Evolutionary conservation across 2,329 filamentous ascomycete genomes (phyloP).

Genomic region (Esteya vermicola): DNA sequence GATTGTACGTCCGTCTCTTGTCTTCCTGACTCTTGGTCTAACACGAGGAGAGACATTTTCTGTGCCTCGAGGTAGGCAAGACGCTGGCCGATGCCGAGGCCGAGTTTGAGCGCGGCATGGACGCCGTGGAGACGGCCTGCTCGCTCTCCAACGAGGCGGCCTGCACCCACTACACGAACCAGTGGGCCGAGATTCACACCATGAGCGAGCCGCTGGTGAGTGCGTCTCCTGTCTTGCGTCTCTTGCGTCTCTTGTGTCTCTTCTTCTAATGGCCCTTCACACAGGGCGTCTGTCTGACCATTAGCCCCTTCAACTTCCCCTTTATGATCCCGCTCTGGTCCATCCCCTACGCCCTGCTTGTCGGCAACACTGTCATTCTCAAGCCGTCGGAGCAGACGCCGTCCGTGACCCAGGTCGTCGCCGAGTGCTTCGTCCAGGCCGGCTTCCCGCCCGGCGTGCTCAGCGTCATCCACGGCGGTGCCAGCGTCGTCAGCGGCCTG

Average conservation of each 20-base stretch:
- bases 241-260: background rate
- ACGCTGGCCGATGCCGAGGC: conserved; percentile 71
- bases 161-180: conserved; percentile 62
- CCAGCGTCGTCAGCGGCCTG: conserved; percentile 71
- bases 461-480: conserved; percentile 68
- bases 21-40: too few relatives aligned
- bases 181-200: conserved; percentile 77
- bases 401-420: conserved; percentile 71
- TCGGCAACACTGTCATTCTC: conserved; percentile 68
- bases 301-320: conserved; percentile 50
- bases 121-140: conserved; percentile 72
- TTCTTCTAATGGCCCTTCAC: background rate
- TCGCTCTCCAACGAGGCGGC: conserved; percentile 65
- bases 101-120: conserved; percentile 66
- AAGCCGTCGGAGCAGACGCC: conserved; percentile 74
- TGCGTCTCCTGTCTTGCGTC: background rate
- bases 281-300: background rate
- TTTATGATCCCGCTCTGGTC: conserved; percentile 89
- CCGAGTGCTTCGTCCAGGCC: conserved; percentile 63
- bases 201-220: conserved; percentile 60
- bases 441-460: conserved; percentile 70
- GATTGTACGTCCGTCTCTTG: conserved; percentile 56
- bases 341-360: conserved; percentile 69
- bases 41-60: conserved; percentile 43
- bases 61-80: conserved; percentile 78